Evolutionary conservation across 106 monocot genomes (phyloP).

Genomic region (Platanthera zijinensis): DNA sequence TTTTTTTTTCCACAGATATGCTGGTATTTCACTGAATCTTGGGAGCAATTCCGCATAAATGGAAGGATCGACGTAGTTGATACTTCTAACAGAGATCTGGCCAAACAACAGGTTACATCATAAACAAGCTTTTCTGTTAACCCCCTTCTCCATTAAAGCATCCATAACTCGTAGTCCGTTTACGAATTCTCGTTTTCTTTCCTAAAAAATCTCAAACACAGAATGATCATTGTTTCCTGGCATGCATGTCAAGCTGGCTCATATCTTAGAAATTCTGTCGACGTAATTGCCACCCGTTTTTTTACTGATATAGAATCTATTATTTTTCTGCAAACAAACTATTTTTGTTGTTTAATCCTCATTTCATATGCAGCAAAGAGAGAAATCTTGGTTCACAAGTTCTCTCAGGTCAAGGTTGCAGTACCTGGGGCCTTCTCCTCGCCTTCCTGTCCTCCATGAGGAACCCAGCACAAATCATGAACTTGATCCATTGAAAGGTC

Average conservation of each 20-base stretch:
- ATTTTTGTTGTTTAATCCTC: neutral
- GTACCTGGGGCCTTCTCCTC: conserved; percentile 60
- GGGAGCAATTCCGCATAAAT: conserved; percentile 87
- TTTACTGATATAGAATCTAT: neutral
- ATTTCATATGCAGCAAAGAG: conserved; percentile 51
- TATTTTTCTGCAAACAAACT: neutral
- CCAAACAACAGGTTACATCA: conserved; percentile 62
- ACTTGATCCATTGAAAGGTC: conserved; percentile 61
- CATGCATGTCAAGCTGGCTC: too few species aligned
- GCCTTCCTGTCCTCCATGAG: conserved; percentile 52
- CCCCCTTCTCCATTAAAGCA: neutral
- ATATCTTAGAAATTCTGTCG: too few species aligned
- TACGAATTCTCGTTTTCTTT: too few species aligned
- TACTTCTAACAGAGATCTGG: conserved; percentile 33
- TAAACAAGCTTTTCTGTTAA: neutral
- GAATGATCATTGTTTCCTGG: too few species aligned
- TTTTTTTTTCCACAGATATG: conserved; percentile 44
- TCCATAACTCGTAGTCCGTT: too few species aligned
- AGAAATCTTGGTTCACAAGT: conserved; percentile 79
- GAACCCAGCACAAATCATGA: conserved; percentile 23
- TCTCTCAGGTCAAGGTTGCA: conserved; percentile 80
- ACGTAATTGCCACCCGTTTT: neutral
- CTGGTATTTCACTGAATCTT: conserved; percentile 91
- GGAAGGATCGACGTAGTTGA: conserved; percentile 77
- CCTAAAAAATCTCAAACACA: too few species aligned